Conservation (phyloP, 768 basidiomycete species). For the Mycena chlorophos region DNA sequence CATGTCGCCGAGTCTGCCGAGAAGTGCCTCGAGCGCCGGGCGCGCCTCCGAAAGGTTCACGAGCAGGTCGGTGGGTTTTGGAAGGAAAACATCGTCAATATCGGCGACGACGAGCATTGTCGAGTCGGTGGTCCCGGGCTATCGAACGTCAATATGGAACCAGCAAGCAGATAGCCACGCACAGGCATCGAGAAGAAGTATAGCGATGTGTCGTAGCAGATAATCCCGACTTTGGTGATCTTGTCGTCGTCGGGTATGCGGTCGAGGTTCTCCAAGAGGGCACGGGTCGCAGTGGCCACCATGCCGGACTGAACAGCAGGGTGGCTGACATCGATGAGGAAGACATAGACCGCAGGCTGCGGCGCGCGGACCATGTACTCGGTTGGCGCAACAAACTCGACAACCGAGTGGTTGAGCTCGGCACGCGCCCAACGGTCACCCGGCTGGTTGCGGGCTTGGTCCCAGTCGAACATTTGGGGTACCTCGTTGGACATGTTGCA, state of each 20-base stretch:
- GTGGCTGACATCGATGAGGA: conserved; percentile 96
- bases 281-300: conserved; percentile 97
- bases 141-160: not conserved
- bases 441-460: conserved; percentile 88
- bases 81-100: conserved; percentile 95
- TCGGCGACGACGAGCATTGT: conserved; percentile 98
- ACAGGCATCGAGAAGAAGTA: conserved; percentile 97
- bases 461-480: conserved; percentile 98
- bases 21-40: conserved; percentile 73
- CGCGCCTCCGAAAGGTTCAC: conserved; percentile 90
- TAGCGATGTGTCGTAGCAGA: conserved; percentile 88
- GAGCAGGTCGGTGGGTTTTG: conserved; percentile 94
- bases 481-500: conserved; percentile 98
- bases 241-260: conserved; percentile 94
- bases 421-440: conserved; percentile 93
- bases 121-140: conserved; percentile 75
- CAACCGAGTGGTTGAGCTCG: conserved; percentile 90
- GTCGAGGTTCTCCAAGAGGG: conserved; percentile 92
- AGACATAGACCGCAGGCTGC: conserved; percentile 95
- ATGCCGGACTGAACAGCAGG: conserved; percentile 91
- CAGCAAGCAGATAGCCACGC: conserved; percentile 29
- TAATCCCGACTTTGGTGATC: conserved; percentile 88
- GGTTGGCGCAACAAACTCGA: conserved; percentile 96
- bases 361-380: conserved; percentile 99
- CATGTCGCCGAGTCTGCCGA: conserved; percentile 90